phyloP scores from a whole-genome alignment of 148 eudicot species.

The Camellia granthamiana region DNA sequence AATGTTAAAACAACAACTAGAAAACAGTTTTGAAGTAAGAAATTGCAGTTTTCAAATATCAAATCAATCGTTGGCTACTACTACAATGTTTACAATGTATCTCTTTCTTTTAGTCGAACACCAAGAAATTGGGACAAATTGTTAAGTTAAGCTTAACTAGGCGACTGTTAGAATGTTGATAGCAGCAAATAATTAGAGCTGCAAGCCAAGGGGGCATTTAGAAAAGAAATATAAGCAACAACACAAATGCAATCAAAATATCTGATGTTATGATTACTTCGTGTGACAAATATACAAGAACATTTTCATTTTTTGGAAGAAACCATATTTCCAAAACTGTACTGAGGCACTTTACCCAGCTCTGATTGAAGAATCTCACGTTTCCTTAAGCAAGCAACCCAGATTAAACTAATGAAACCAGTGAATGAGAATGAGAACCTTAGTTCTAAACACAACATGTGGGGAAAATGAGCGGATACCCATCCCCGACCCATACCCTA shows the following conservation, averaged over 20 bases:
- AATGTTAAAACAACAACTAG: not conserved
- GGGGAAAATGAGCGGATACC: too few relatives aligned
- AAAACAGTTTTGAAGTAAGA: not conserved
- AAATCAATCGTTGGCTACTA: not conserved
- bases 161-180: not conserved
- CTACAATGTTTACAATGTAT: too few relatives aligned
- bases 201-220: not conserved
- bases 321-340: not conserved
- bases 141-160: not conserved
- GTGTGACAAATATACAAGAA: not conserved
- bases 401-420: too few relatives aligned
- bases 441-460: too few relatives aligned
- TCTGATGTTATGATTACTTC: not conserved
- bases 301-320: too few relatives aligned
- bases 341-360: not conserved
- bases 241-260: not conserved
- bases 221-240: not conserved
- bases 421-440: too few relatives aligned
- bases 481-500: too few relatives aligned
- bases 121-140: too few relatives aligned
- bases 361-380: conserved; percentile 10
- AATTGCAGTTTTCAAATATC: not conserved
- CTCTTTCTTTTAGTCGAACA: too few relatives aligned
- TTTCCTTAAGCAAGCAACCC: too few relatives aligned
- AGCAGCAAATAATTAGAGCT: not conserved